Base-by-base conservation (phyloP, 1,139 yeast species). In the Zygosaccharomyces sapae region DNA sequence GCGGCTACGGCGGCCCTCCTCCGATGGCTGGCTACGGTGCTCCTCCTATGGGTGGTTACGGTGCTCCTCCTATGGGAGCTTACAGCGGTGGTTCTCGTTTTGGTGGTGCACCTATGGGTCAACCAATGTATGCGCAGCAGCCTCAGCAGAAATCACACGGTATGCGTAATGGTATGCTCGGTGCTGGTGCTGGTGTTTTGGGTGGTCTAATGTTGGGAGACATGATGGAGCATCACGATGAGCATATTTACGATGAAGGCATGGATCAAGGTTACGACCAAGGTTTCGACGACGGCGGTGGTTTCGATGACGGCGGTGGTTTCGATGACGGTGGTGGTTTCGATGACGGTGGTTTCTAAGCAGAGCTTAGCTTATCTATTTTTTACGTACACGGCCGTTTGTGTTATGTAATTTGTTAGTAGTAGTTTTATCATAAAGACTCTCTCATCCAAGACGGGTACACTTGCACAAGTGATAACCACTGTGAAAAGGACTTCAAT, bases 181-280 rank as follows among this genome's bases (percentile, higher is more conserved):
- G 95, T 56, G 83, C 81, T 0, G 94, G 92, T 56, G 92, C 85
- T 27, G 95, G 95, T 67, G 62, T 86, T 48, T 67, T 86, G 5
- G 95, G 94, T 49, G 95, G 94, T 51, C 70, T 81, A 72, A 65
- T 83, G 51, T 61, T 82, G 30, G 77, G 75, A 8, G 52, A 59
- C 36, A 61, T 63, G 13, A 40, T 60, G 46, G 37, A 43, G n/a
- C 50, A 46, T 18, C 58, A 52, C 19, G 53, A 45, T 35, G 56
- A 54, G 34, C 55, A 46, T 19, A 60, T 49, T 30, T 44, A 36
- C 39, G 56, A 43, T 24, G 47, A 49, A 24, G 63, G 59, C 33
- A 58, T 51, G 33, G 52, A 54, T 47, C 53, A 55, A 24, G 65
- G 56, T 33, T 63, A 53, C 44, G 58, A 53, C 18, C 34, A 31